Base-by-base conservation (phyloP, 805 yeast genomes). In the Candida taoyuanica region DNA sequence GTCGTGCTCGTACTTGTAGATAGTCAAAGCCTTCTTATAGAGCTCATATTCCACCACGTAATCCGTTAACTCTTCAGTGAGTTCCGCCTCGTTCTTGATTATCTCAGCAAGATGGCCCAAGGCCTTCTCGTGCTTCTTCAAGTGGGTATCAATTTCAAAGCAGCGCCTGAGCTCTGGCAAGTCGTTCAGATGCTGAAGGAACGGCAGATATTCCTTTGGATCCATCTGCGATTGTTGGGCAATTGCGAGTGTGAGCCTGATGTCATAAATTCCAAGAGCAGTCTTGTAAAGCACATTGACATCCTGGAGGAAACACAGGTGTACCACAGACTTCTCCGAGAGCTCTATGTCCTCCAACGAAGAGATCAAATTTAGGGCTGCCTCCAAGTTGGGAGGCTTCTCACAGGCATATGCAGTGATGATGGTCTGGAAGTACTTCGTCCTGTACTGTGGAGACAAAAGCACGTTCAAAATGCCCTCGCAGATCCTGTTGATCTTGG, bases 211-310 rank as follows among this genome's bases (percentile, higher is more conserved):
- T 61, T 93, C 99, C 54, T 89, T 87, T 17, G 99, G 99, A 64
- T 93, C 99, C 70, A 83, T 89, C 61, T 91, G 98, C 0, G 97
- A 88, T 55, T 88, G 93, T 58, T 94, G 98, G 0, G 98, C 98
- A 42, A 93, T 80, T 11, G 74, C 70, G 40, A 93, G 70, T 0
- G 98, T 76, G 52, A 91, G 66, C 40, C 80, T 79, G 29, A 93
- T 79, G 56, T 93, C 83, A 54, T 93, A 93, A 16, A 84, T 65
- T 2, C 94, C 83, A 41, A 93, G 70, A 0, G 97, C 84, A 15
- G 81, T 78, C 33, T 79, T 72, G 62, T 91, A 93, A 16, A 93
- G 70, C 43, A 75, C 67, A 55, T 87, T 87, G 26, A 88, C 94
- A 61, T 91, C 99, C 54, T 84, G 87, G 41, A 93, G 65, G 70